phyloP scores from a whole-genome alignment of 192 early-diverging fungal genomes.

The Pilobolus umbonatus region DNA sequence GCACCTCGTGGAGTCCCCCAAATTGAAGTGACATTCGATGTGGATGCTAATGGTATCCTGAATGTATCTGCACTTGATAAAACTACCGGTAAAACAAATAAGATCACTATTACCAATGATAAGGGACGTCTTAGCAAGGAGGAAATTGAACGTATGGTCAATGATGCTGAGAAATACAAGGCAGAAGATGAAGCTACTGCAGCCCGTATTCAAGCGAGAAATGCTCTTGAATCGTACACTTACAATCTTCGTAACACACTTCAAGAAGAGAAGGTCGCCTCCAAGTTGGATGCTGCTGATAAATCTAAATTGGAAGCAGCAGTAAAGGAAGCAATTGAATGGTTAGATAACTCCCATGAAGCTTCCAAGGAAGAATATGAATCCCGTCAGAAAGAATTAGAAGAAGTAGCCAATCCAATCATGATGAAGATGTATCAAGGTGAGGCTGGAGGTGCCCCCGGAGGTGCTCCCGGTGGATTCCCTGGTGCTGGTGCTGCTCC shows the following conservation, averaged over 20 bases:
- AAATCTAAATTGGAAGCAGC: slow-evolving; percentile 81
- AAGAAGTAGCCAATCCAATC: slow-evolving; percentile 91
- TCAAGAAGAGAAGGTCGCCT: slow-evolving; percentile 63
- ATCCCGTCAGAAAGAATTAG: slow-evolving; percentile 85
- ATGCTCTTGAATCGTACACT: slow-evolving; percentile 94
- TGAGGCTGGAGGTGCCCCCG: slow-evolving; percentile 49
- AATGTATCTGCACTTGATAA: slow-evolving; percentile 95
- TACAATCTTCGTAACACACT: slow-evolving; percentile 97
- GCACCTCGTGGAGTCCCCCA: slow-evolving; percentile 97
- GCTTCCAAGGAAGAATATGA: slow-evolving; percentile 96
- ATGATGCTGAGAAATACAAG: slow-evolving; percentile 84
- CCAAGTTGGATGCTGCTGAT: slow-evolving; percentile 74
- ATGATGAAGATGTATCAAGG: slow-evolving; percentile 89
- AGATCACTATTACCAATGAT: slow-evolving; percentile 99
- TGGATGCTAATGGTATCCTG: slow-evolving; percentile 97
- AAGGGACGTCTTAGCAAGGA: slow-evolving; percentile 98
- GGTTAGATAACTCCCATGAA: slow-evolving; percentile 88
- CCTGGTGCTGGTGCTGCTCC: slow-evolving; percentile 49
- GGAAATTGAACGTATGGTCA: slow-evolving; percentile 97
- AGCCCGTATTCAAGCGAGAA: slow-evolving; percentile 85
- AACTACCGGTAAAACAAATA: slow-evolving; percentile 92
- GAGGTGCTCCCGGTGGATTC: slow-evolving; percentile 19
- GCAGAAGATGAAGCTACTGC: slow-evolving; percentile 88
- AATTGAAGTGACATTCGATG: slow-evolving; percentile 96
- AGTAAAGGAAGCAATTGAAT: slow-evolving; percentile 84